Base-by-base conservation (phyloP, 2,329 filamentous ascomycete species). In the Dothistroma pini region DNA sequence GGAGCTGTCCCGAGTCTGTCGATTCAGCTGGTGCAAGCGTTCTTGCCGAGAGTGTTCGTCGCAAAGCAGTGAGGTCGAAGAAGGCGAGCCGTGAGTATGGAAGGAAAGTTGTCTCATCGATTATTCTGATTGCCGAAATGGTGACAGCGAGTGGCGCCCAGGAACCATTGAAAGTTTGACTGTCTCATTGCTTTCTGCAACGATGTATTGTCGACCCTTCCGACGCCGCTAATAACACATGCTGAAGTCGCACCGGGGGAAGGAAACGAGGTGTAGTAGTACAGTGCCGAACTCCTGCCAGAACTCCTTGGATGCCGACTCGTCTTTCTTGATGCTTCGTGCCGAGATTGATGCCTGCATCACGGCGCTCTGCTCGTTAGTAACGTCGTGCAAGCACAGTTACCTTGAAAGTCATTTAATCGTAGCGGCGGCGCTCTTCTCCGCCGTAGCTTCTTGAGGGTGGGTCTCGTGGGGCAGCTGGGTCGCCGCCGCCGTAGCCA, bases 351-450 rank as follows among this genome's bases (percentile, higher is more conserved):
- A 44, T 56, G 60, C 58, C 54, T 61, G 65, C 60, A 61, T 61
- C 63, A 62, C 59, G 57, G 59, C 58, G 63, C 63, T 64, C 41
- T 68, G 62, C 62, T 58, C 32, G 66, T 71, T 63, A 71, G 68
- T 64, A 62, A 63, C 58, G 65, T 59, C 52, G 59, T 57, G 63
- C 56, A 57, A 59, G 53, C 51, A 63, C 52, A 54, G 56, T 62
- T 53, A 65, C 66, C 64, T 64, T 56, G 44, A 47, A 53, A 16
- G 19, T 59, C 53, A 58, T 66, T 63, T 71, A 74, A 60, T 74
- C 71, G 66, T 75, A 74, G 60, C 63, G 64, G 60, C 72, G 72
- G 60, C 70, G 72, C 25, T 70, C 69, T 32, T 72, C 72, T 29
- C 51, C 51, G 25, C 51, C 51, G 68, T 74, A 74, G 64, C 65